Percentiles rank a stretch among this genome's conserved stretches.
phyloP scores from a whole-genome alignment of 2,329 filamentous ascomycete species.

The Curvularia spicifera region DNA sequence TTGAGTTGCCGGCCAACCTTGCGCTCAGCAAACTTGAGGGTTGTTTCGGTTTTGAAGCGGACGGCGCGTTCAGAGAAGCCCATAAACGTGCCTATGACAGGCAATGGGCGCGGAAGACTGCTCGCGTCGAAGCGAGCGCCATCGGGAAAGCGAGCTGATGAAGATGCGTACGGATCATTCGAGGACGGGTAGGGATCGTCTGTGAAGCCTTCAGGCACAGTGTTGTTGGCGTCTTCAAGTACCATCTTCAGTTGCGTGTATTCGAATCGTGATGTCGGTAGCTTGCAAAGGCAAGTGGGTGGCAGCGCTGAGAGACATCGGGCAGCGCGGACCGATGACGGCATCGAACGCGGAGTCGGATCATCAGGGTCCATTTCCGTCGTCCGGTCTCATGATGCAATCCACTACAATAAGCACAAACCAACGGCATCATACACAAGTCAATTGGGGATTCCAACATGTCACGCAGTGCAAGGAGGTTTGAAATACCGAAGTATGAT shows the following conservation, averaged over 20 bases:
- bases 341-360: constrained; percentile 26
- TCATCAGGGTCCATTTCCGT: constrained; percentile 18
- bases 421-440: not conserved
- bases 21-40: constrained; percentile 42
- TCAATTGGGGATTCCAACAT: not conserved
- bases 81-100: constrained; percentile 41
- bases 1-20: constrained; percentile 48
- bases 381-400: constrained; percentile 11
- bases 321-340: constrained; percentile 36
- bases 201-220: constrained; percentile 40
- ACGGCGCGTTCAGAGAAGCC: constrained; percentile 37
- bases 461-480: not conserved
- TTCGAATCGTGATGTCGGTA: constrained; percentile 40
- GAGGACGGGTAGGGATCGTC: constrained; percentile 45
- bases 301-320: constrained; percentile 10
- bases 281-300: constrained; percentile 35
- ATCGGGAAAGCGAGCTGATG: constrained; percentile 19
- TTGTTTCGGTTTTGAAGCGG: constrained; percentile 40
- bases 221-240: constrained; percentile 47
- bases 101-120: constrained; percentile 47
- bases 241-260: constrained; percentile 45
- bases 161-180: constrained; percentile 46
- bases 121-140: constrained; percentile 46
- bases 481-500: constrained; percentile 8
- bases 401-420: not conserved